Base-by-base conservation (phyloP, 306 rosid genomes). In the Biancaea sappan region DNA sequence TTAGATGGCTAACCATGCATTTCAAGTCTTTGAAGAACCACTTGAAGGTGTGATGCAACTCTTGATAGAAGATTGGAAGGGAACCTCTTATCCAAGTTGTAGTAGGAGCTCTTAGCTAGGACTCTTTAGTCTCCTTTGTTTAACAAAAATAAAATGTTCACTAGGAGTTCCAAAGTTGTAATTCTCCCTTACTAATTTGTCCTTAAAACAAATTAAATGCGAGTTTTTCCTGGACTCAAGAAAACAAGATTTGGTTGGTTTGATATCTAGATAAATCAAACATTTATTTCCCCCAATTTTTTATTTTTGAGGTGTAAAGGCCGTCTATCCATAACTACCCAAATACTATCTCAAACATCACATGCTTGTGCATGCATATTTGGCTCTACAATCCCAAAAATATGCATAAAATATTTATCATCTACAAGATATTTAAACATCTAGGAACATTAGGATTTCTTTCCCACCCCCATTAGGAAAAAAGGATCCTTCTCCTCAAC, bases 331-430 rank as follows among this genome's bases (percentile, higher is more conserved):
- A 34, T 60, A 26, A 72, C 63, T 35, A 37, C 43, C 24, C 32
- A 46, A 57, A 75, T 75, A 48, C 41, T 53, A 52, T 52, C 59
- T 52, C 31, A 52, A 24, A 52, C 25, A 52, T 54, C 34, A 25
- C n/a, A 25, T 24, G 8, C 26, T 61, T 5, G 44, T n/a, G 48
- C 47, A 56, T 3, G 54, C 18, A 47, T 61, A 66, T 31, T 65
- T 50, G 47, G n/a, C 68, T 54, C 66, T 1, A 41, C 11, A 58
- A 79, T 38, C 56, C 47, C 37, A 19, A 59, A 26, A 40, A 48
- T 40, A 52, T 10, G 43, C 29, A 22, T 25, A 8, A 54, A 1
- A 22, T 46, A 50, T 34, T 8, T 32, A 22, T 35, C 47, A 53
- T 28, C 64, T 38, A 37, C 38, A 12, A 14, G 47, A 40, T 24